Conservation (phyloP, 768 basidiomycete genomes). For the Lactarius pseudohatsudake region DNA sequence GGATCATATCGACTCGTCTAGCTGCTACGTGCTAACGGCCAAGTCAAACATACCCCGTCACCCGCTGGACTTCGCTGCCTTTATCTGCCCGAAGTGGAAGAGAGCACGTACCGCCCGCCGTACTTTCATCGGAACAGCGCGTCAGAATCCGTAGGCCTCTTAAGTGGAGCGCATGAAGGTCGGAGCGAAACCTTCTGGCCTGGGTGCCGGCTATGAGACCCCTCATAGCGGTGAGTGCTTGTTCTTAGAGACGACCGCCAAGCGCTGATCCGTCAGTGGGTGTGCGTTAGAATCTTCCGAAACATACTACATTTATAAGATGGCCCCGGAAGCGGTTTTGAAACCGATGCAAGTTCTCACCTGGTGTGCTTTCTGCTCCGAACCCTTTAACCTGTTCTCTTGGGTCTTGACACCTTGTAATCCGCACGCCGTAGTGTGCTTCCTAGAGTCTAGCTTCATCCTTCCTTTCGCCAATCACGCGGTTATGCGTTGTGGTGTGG, state of each 20-base stretch:
- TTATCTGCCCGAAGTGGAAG: too few species aligned
- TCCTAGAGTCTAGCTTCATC: slow-evolving; percentile 62
- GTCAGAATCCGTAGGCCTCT: slow-evolving; percentile 62
- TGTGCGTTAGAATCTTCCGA: slow-evolving; percentile 51
- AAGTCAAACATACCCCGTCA: too few species aligned
- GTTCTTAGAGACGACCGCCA: neutral
- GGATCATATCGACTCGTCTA: too few species aligned
- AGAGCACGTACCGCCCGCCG: slow-evolving; percentile 59
- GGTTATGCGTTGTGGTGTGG: slow-evolving; percentile 54
- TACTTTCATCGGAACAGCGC: slow-evolving; percentile 65
- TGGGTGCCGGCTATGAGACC: slow-evolving; percentile 53
- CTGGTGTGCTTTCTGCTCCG: slow-evolving; percentile 36
- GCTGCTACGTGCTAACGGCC: too few species aligned
- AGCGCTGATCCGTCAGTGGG: too few species aligned
- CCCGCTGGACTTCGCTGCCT: too few species aligned
- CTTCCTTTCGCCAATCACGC: slow-evolving; percentile 64
- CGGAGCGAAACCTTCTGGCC: slow-evolving; percentile 61
- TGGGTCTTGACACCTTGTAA: neutral
- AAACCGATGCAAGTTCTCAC: slow-evolving; percentile 50
- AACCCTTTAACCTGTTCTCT: neutral
- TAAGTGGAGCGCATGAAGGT: slow-evolving; percentile 61
- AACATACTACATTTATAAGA: slow-evolving; percentile 44
- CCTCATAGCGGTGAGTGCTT: slow-evolving; percentile 54
- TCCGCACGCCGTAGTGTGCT: slow-evolving; percentile 44
- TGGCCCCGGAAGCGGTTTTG: slow-evolving; percentile 53